A percentile compares a stretch with the other conserved stretches of the same genome.
Evolutionary conservation across 495 filamentous ascomycete species (phyloP).

Genomic region (Penicillium manginii): DNA sequence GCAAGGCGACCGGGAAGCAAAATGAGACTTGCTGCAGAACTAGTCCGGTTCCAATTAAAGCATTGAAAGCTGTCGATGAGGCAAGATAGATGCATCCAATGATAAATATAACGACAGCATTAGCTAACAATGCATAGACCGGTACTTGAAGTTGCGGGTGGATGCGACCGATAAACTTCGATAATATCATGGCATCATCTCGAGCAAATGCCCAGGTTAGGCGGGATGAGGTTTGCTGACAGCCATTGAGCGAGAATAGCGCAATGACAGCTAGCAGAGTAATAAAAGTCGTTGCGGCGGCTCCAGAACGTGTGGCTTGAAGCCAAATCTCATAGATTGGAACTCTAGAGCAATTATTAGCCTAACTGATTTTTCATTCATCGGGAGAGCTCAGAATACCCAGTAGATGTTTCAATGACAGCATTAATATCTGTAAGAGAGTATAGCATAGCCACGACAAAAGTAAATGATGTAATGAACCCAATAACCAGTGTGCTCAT

Average conservation of each 20-base stretch:
- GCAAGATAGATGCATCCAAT: constrained; percentile 33
- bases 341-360: constrained; percentile 9
- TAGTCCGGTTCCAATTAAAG: constrained; percentile 22
- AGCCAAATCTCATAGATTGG: constrained; percentile 30
- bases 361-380: not conserved
- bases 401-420: not conserved
- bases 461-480: constrained; percentile 26
- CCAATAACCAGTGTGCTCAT: constrained; percentile 26
- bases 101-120: constrained; percentile 23
- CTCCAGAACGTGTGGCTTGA: constrained; percentile 28
- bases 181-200: constrained; percentile 34
- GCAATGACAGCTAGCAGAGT: constrained; percentile 24
- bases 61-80: constrained; percentile 30
- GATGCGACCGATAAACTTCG: constrained; percentile 19
- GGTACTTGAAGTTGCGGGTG: constrained; percentile 26
- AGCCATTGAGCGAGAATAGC: constrained; percentile 30
- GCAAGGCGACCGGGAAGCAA: constrained; percentile 16
- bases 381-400: not conserved
- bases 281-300: constrained; percentile 29
- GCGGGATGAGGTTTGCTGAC: constrained; percentile 35
- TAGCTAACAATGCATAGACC: constrained; percentile 23
- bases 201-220: constrained; percentile 45
- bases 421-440: not conserved
- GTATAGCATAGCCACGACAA: constrained; percentile 29
- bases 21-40: constrained; percentile 26